Evolutionary conservation across 805 yeast genomes (phyloP), one percentile per base, ranked within the genome.

Genomic region (Saturnispora hagleri): DNA sequence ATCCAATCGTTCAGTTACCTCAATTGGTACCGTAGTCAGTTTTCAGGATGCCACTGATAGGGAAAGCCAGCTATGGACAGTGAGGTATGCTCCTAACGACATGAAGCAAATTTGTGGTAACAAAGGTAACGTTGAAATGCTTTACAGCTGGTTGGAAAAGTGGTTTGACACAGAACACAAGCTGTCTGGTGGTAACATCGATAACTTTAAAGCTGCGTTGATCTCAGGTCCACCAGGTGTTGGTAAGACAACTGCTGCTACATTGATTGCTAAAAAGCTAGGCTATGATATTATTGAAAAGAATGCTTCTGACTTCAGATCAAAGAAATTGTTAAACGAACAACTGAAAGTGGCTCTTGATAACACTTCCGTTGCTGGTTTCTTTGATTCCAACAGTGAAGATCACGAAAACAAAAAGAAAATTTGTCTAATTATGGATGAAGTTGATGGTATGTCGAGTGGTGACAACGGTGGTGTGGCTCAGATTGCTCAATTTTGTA

Each of bases 401-500:
- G 26, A 31, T 34, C 22, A 41, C 22, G 51, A 57, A 33, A 60
- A 60, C 24, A 60, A 76, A 46, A 75, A 77, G 49, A 82, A 78
- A 54, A 82, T 91, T 59, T 88, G 89, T 51, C 74, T 93, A 46
- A 85, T 93, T 56, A 89, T 93, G 98, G 99, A 93, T 69, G 99
- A 93, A 71, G 98, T 93, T 31, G 99, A 93, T 67, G 99, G 99
- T 59, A 93, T 93, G 98, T 88, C 96, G 41, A 89, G 95, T 63
- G 99, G 99, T 57, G 99, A 93, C 68, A 84, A 93, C 60, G 99
- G 99, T 55, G 99, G 99, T 56, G 96, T 93, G 27, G 97, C 97
- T 24, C 95, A 89, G 54, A 75, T 93, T 67, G 89, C 97, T 0
- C 82, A 84, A 41, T 84, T 88, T 59, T 90, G 97, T 64, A 76